Percentiles rank a stretch among this genome's conserved stretches.
phyloP scores from a whole-genome alignment of 164 flowering plant species.

The Tinospora cordifolia region DNA sequence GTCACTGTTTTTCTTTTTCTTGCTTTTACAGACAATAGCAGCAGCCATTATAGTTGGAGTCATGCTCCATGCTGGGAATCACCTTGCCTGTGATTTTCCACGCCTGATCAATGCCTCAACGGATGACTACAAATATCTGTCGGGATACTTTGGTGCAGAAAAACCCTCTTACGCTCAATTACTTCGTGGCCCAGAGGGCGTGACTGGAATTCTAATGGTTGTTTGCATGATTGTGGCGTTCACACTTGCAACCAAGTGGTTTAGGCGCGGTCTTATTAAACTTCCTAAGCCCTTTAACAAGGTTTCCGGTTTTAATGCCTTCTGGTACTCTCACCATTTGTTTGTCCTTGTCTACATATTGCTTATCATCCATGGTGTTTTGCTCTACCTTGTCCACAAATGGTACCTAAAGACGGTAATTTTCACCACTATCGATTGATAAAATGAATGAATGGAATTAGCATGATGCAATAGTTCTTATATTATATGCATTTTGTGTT shows the following conservation, averaged over 20 bases:
- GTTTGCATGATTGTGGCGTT: slow-evolving; percentile 70
- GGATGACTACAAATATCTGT: slow-evolving; percentile 14
- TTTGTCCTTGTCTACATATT: slow-evolving; percentile 70
- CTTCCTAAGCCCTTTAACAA: slow-evolving; percentile 81
- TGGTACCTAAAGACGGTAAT: slow-evolving; percentile 88
- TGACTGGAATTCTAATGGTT: slow-evolving; percentile 82
- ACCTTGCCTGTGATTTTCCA: slow-evolving; percentile 89
- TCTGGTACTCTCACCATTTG: slow-evolving; percentile 97
- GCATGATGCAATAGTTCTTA: background rate
- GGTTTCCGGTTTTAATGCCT: slow-evolving; percentile 91
- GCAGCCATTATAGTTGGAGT: slow-evolving; percentile 82
- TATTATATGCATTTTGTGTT: background rate
- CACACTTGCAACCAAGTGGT: slow-evolving; percentile 81
- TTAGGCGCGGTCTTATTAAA: slow-evolving; percentile 77
- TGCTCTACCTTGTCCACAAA: slow-evolving; percentile 66
- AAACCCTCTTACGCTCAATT: slow-evolving; percentile 55
- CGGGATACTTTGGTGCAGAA: slow-evolving; percentile 34
- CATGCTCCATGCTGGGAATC: slow-evolving; percentile 80
- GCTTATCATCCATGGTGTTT: slow-evolving; percentile 73
- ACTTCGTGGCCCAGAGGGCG: slow-evolving; percentile 57
- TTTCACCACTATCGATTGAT: background rate
- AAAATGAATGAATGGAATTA: background rate
- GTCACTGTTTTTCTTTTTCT: background rate
- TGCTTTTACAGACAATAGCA: slow-evolving; percentile 63
- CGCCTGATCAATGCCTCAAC: slow-evolving; percentile 40